Percentiles rank a stretch among this genome's conserved stretches.
Conservation (phyloP, 495 filamentous ascomycete species). For the Rhizodiscina lignyota region DNA sequence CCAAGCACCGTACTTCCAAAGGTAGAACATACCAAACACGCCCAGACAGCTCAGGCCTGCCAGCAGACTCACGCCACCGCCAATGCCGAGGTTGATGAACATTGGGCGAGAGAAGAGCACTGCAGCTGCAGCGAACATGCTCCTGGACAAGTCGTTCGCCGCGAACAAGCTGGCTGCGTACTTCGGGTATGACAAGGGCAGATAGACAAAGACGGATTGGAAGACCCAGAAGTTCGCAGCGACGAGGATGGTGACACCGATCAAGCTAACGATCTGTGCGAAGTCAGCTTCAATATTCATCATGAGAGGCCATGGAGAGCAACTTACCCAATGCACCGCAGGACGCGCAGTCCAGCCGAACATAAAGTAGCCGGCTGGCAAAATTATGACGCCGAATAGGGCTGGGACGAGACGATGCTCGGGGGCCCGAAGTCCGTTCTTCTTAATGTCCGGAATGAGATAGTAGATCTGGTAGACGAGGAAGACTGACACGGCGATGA, state of each 20-base stretch:
- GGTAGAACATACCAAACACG: conserved; percentile 35
- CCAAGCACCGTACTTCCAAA: conserved; percentile 36
- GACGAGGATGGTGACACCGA: conserved; percentile 41
- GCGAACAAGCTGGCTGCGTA: conserved; percentile 47
- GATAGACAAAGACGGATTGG: conserved; percentile 50
- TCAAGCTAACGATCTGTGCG: conserved; percentile 44
- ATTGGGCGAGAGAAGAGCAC: conserved; percentile 41
- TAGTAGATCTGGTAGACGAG: conserved; percentile 32
- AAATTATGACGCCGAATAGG: conserved; percentile 32
- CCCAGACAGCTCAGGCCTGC: conserved; percentile 38
- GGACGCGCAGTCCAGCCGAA: conserved; percentile 24
- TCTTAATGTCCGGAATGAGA: conserved; percentile 31
- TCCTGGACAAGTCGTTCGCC: conserved; percentile 42
- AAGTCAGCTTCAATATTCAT: conserved; percentile 38
- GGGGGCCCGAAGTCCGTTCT: conserved; percentile 28
- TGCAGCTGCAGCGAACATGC: conserved; percentile 36
- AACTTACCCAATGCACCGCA: background rate
- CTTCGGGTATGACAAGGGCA: conserved; percentile 42
- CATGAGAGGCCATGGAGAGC: conserved; percentile 9
- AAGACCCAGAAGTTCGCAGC: conserved; percentile 35
- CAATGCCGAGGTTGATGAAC: conserved; percentile 40
- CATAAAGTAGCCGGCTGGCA: conserved; percentile 45
- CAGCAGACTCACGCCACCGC: conserved; percentile 34
- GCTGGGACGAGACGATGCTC: conserved; percentile 40
- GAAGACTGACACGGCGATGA: conserved; percentile 36